These are phyloP conservation scores for Pythium periplocum DNA, from an alignment of 352 stramenopile species.

Conservation along the genomic window DNA sequence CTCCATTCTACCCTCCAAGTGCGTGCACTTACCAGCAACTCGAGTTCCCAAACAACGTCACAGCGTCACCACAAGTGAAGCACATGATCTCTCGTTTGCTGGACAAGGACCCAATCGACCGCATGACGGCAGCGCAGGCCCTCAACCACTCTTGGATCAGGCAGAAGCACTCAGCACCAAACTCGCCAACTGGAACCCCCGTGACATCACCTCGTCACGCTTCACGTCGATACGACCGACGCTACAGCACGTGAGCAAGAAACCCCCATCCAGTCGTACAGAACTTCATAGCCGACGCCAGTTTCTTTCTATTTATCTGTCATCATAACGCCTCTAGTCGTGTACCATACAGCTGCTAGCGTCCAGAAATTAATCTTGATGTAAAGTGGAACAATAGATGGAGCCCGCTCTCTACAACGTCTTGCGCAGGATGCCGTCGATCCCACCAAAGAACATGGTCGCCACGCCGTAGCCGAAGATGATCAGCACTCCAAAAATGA, in stretches of 20 bases:
- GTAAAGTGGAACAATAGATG: too few species aligned
- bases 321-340: too few species aligned
- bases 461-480: slow-evolving; percentile 2
- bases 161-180: slow-evolving; percentile 28
- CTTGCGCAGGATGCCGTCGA: slow-evolving; percentile 39
- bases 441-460: slow-evolving; percentile 15
- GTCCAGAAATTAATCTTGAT: too few species aligned
- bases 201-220: too few species aligned
- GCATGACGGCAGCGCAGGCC: slow-evolving; percentile 74
- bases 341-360: too few species aligned
- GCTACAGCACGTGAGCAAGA: slow-evolving; percentile 4
- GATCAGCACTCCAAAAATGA: slow-evolving; percentile 4
- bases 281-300: too few species aligned
- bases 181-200: slow-evolving; percentile 18
- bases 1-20: slow-evolving; percentile 65
- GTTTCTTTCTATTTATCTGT: too few species aligned
- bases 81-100: slow-evolving; percentile 71
- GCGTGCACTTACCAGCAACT: slow-evolving; percentile 51
- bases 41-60: slow-evolving; percentile 42
- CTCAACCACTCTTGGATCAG: slow-evolving; percentile 84
- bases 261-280: too few species aligned
- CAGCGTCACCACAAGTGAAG: slow-evolving; percentile 39
- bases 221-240: neutral
- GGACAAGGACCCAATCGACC: slow-evolving; percentile 54
- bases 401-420: slow-evolving; percentile 1